Evolutionary conservation across 148 eudicot species (phyloP), one percentile per base, ranked within the genome.

Genomic region (Oxyria digyna): DNA sequence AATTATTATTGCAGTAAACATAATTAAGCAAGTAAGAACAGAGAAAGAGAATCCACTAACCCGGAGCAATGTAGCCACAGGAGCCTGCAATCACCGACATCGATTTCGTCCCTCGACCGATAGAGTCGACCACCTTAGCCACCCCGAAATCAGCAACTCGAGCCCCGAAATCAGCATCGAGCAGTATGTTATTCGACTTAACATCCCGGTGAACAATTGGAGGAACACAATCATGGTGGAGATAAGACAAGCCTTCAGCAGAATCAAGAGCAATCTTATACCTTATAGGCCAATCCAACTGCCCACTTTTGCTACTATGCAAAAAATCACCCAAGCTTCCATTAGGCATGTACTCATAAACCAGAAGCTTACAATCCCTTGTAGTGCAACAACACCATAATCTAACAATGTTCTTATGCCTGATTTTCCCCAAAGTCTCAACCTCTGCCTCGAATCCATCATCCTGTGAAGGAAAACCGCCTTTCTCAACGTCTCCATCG

Each of bases 61-160:
- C 98, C 69, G 98, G 98, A 7, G 98, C 98, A 77, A 93, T 93
- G 76, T 93, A 93, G 49, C 98, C 98, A 73, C 95, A 89, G 29
- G 98, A 93, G 8, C 98, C 98, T 1, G 98, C 98, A 33, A 93
- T 89, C 42, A 86, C 88, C 42, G 98, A 93, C 98, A 93, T 93
- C 13, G 98, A 92, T 64, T 89, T 84, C 6, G 76, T 67, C 64
- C 83, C 95, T 72, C 79, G 89, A 15, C 85, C 98, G 31, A 71
- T 79, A 0, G 74, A 76, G 50, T 89, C 96, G 5, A 93, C 89
- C 4, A 71, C 89, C 71, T 93, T 93, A 0, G 98, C 98, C 27
- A 93, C 87, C 48, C 98, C 98, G 55, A 93, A 93, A 83, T 93
- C 98, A 0, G 98, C 96, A 42, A 93, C 94, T 23, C 89, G 81